phyloP scores from a whole-genome alignment of 495 filamentous ascomycete species.

The Platismatia glauca region DNA sequence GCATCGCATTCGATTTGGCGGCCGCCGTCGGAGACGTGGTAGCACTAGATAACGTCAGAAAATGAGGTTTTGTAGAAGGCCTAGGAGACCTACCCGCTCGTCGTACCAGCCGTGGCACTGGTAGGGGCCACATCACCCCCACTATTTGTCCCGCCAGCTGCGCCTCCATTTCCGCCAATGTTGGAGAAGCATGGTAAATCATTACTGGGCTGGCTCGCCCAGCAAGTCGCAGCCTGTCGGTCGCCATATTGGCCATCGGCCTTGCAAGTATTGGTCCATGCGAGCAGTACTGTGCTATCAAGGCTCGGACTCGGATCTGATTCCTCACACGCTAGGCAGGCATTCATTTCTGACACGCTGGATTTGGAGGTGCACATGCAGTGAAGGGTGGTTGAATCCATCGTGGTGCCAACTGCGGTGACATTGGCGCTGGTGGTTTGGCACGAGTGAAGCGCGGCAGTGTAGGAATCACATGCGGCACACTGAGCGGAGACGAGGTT shows the following conservation, averaged over 20 bases:
- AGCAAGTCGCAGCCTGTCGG: conserved; percentile 28
- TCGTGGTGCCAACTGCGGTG: not conserved
- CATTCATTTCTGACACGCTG: conserved; percentile 1
- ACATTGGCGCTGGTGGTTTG: not conserved
- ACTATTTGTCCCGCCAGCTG: not conserved
- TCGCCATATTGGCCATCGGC: conserved; percentile 5
- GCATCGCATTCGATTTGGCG: not conserved
- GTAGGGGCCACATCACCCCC: not conserved
- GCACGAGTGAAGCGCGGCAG: conserved; percentile 29
- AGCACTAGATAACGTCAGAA: not conserved
- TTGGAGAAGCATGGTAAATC: not conserved
- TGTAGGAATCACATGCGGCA: conserved; percentile 6
- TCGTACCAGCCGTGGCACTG: not conserved
- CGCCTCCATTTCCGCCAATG: not conserved
- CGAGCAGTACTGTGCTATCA: not conserved
- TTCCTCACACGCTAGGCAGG: not conserved
- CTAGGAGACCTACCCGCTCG: not conserved
- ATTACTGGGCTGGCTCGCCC: conserved; percentile 24
- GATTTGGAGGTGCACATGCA: conserved; percentile 12
- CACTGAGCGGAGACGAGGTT: conserved; percentile 8
- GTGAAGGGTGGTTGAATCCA: conserved; percentile 3
- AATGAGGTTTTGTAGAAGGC: not conserved
- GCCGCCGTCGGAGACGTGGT: not conserved
- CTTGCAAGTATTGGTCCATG: not conserved
- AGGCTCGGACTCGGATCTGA: not conserved